These are phyloP conservation scores for Annona squamosa DNA, from an alignment of 164 flowering plant genomes.

Conservation along the genomic window DNA sequence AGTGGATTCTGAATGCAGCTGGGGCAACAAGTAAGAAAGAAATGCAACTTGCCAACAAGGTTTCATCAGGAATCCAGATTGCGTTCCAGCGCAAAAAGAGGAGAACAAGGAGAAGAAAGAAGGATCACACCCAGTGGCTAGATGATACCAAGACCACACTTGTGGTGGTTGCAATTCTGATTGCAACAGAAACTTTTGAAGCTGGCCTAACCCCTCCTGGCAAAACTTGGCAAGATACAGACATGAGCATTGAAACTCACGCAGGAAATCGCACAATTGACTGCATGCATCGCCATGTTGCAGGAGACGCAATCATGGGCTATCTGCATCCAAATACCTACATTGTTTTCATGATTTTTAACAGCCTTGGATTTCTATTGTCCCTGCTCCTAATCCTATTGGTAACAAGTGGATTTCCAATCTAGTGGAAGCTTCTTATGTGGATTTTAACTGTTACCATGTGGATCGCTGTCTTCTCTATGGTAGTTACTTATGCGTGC, in stretches of 20 bases:
- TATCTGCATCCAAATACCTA: neutral
- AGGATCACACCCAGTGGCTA: neutral
- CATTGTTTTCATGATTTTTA: neutral
- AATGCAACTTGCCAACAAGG: neutral
- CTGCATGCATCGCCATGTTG: neutral
- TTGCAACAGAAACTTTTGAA: slow-evolving; percentile 17
- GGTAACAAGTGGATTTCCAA: slow-evolving; percentile 16
- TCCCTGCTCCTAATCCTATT: slow-evolving; percentile 24
- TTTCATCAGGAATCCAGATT: neutral
- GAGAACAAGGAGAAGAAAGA: neutral
- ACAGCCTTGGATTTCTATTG: slow-evolving; percentile 18
- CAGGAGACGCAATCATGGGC: neutral
- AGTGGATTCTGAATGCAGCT: neutral
- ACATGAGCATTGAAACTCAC: neutral
- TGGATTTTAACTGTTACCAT: slow-evolving; percentile 15
- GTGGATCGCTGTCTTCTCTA: slow-evolving; percentile 15
- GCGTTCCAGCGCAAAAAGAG: neutral
- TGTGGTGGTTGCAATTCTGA: slow-evolving; percentile 18
- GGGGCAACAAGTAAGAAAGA: neutral
- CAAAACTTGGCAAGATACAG: neutral
- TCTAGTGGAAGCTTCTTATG: neutral
- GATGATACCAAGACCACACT: slow-evolving; percentile 3
- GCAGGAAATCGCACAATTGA: neutral
- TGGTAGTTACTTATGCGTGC: slow-evolving; percentile 11
- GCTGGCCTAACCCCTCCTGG: slow-evolving; percentile 23